These are phyloP conservation scores for Psilocybe azurescens DNA, from an alignment of 768 basidiomycete species.

Conservation along the genomic window DNA sequence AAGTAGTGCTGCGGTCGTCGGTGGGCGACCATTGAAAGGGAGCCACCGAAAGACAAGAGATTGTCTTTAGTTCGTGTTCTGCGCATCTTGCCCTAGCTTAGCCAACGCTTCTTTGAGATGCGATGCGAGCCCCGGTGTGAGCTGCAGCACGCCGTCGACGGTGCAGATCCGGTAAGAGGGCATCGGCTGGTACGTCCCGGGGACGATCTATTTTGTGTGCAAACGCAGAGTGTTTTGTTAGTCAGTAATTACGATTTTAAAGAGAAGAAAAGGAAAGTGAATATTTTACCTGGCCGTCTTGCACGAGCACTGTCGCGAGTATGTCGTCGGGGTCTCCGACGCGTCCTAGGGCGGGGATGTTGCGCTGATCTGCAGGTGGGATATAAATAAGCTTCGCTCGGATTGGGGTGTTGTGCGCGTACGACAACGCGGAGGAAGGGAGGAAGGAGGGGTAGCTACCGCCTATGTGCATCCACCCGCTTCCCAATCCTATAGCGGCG, in stretches of 20 bases:
- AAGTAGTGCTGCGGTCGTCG: no score
- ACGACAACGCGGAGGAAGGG: no score
- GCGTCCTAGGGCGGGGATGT: conserved; percentile 73
- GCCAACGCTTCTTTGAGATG: neutral
- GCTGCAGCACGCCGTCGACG: conserved; percentile 67
- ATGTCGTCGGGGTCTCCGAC: conserved; percentile 89
- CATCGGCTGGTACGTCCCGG: conserved; percentile 84
- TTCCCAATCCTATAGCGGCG: conserved; percentile 64
- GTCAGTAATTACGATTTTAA: no score
- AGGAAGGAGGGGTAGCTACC: no score
- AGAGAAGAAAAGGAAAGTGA: neutral
- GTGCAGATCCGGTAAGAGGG: conserved; percentile 85
- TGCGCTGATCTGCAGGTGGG: conserved; percentile 61
- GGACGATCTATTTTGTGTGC: no score
- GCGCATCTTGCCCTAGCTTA: neutral
- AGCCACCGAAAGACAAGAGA: no score
- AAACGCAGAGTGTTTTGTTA: no score
- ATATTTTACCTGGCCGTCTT: conserved; percentile 72
- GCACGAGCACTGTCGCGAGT: conserved; percentile 74
- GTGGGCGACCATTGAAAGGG: no score
- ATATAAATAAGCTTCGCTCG: neutral
- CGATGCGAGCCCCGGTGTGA: conserved; percentile 68
- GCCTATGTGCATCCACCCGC: conserved; percentile 91
- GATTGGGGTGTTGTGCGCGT: no score
- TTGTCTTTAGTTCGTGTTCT: no score